Conservation (phyloP, 148 eudicot genomes). For the Rhododendron kiyosumense region DNA sequence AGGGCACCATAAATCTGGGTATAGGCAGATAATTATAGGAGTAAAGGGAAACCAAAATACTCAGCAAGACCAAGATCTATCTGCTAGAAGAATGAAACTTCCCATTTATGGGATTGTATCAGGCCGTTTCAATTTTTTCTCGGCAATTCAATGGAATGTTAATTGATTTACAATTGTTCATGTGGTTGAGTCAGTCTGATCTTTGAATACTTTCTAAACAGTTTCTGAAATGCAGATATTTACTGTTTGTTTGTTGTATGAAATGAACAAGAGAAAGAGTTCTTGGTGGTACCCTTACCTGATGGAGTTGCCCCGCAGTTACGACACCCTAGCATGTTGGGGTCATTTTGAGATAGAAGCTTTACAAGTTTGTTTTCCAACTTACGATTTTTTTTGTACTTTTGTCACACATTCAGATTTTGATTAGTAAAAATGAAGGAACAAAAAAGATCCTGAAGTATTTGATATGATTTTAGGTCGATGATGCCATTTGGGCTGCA, state of each 20-base stretch:
- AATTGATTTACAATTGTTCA: background rate
- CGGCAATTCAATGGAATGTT: background rate
- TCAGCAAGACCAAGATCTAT: background rate
- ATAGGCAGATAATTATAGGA: background rate
- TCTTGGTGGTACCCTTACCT: conserved; percentile 86
- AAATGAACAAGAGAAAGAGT: conserved; percentile 67
- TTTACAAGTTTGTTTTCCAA: conserved; percentile 51
- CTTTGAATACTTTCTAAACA: background rate
- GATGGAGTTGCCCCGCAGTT: conserved; percentile 68
- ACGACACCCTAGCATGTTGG: conserved; percentile 63
- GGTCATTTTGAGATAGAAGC: conserved; percentile 70
- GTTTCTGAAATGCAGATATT: conserved; percentile 45
- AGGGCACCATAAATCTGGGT: background rate
- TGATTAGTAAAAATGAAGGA: background rate
- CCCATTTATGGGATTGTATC: background rate
- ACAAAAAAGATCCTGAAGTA: conserved; percentile 14
- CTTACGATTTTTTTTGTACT: background rate
- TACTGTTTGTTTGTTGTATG: conserved; percentile 64
- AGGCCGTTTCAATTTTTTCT: background rate
- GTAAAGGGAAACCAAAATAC: background rate
- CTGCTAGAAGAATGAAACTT: background rate
- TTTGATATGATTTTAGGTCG: conserved; percentile 45
- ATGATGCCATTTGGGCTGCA: conserved; percentile 81
- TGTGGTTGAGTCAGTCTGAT: background rate
- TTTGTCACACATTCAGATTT: background rate